Evolutionary conservation across 2,329 filamentous ascomycete genomes (phyloP), one percentile per base, ranked within the genome.

Genomic region (Clonostachys rosea): DNA sequence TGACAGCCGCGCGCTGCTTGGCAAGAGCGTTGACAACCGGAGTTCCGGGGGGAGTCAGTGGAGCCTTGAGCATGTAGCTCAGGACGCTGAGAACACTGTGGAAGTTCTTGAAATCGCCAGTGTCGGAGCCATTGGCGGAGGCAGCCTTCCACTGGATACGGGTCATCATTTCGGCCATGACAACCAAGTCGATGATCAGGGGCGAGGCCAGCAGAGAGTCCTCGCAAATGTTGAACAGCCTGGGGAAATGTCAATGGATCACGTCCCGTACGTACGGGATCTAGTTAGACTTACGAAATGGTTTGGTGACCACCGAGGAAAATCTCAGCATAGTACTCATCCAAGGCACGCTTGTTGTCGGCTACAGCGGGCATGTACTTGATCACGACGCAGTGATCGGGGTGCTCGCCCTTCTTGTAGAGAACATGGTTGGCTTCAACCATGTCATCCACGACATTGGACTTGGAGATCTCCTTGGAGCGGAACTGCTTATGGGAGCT

Each of bases 311-410:
- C 94, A 56, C 94, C 94, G 73, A 97, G 81, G 81, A 99, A 99
- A 71, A 99, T 97, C 79, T 99, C 92, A 47, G 91, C 94, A 59
- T 96, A 96, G 81, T 99, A 99, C 79, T 99, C 94, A 63, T 99
- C 94, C 47, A 99, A 80, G 47, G 94, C 94, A 65, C 94, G 91
- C 84, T 99, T 99, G 81, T 96, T 95, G 74, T 99, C 94, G 52
- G 94, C 94, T 43, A 99, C 94, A 53, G 91, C 90, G 35, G 94
- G 94, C 91, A 99, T 96, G 78, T 99, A 99, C 83, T 99, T 99
- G 84, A 99, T 99, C 59, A 99, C 94, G 50, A 99, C 94, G 50
- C 89, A 95, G 76, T 99, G 94, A 67, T 99, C 91, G 3, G 94
- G 94, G 69, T 97, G 91, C 75, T 99, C 94, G 58, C 86, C 91